Evolutionary conservation across 495 filamentous ascomycete species (phyloP).

Genomic region (Penicillium arizonense): DNA sequence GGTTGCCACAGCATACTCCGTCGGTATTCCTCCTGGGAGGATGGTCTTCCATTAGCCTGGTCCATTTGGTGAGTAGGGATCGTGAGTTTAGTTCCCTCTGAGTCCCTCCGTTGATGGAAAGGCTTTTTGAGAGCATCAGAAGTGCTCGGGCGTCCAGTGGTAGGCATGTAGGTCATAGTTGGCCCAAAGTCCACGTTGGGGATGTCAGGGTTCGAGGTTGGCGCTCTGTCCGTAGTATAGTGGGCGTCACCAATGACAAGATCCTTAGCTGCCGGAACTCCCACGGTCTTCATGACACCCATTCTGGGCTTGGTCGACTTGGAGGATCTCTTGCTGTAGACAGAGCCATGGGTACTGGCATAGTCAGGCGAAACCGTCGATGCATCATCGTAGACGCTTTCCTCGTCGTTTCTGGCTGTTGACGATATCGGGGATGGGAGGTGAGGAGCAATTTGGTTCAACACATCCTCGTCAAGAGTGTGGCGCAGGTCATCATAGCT

Average conservation of each 20-base stretch:
- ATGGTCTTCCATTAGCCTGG: slow-evolving; percentile 34
- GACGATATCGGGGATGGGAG: slow-evolving; percentile 32
- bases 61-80: slow-evolving; percentile 30
- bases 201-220: slow-evolving; percentile 51
- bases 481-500: slow-evolving; percentile 64
- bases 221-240: slow-evolving; percentile 42
- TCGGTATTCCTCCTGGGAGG: slow-evolving; percentile 47
- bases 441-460: slow-evolving; percentile 49
- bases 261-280: slow-evolving; percentile 51
- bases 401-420: slow-evolving; percentile 32
- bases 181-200: slow-evolving; percentile 85
- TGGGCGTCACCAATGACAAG: slow-evolving; percentile 61
- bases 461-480: slow-evolving; percentile 62
- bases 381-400: slow-evolving; percentile 50
- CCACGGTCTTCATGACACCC: slow-evolving; percentile 81
- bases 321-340: slow-evolving; percentile 56
- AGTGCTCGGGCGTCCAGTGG: slow-evolving; percentile 38
- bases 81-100: slow-evolving; percentile 29
- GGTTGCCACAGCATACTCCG: slow-evolving; percentile 81
- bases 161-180: slow-evolving; percentile 65
- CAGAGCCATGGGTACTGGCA: slow-evolving; percentile 66
- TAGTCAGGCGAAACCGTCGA: slow-evolving; percentile 58
- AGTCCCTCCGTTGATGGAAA: slow-evolving; percentile 41
- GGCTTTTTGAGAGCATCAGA: slow-evolving; percentile 37
- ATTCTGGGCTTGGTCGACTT: slow-evolving; percentile 71